Percentiles rank a stretch among this genome's conserved stretches.
phyloP scores from a whole-genome alignment of 1,284 basidiomycete species.

The Moesziomyces parantarcticus region DNA sequence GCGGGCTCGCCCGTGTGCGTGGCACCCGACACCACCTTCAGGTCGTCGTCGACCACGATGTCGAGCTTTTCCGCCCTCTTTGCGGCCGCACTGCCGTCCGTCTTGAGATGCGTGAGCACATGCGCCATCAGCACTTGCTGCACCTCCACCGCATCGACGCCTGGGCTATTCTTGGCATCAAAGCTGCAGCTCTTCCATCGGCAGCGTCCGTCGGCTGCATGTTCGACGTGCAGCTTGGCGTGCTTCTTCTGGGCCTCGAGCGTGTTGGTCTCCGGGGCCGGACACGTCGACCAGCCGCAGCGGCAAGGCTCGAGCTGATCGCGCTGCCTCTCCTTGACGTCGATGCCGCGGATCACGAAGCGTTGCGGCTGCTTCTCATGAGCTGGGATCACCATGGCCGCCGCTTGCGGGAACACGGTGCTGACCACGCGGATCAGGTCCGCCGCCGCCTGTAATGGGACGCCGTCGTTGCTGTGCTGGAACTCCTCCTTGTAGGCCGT shows the following conservation, averaged over 20 bases:
- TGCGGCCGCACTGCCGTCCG: neutral
- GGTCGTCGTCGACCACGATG: slow-evolving; percentile 29
- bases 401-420: slow-evolving; percentile 79
- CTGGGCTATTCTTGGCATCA: slow-evolving; percentile 15
- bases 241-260: slow-evolving; percentile 46
- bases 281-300: slow-evolving; percentile 59
- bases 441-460: slow-evolving; percentile 78
- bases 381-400: slow-evolving; percentile 82
- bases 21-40: slow-evolving; percentile 25
- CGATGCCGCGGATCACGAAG: slow-evolving; percentile 84
- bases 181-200: slow-evolving; percentile 54
- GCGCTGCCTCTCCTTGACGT: slow-evolving; percentile 47
- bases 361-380: slow-evolving; percentile 72
- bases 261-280: slow-evolving; percentile 35
- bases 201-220: slow-evolving; percentile 49
- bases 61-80: slow-evolving; percentile 4
- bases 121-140: slow-evolving; percentile 29
- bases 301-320: slow-evolving; percentile 31
- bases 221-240: slow-evolving; percentile 43
- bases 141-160: slow-evolving; percentile 6
- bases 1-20: slow-evolving; percentile 30
- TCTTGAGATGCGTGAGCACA: slow-evolving; percentile 51
- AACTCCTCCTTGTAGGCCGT: slow-evolving; percentile 79
- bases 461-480: slow-evolving; percentile 64
- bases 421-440: slow-evolving; percentile 88